Percentiles rank a stretch among this genome's conserved stretches.
These are phyloP conservation scores for Phaseolus lunatus DNA, from an alignment of 306 rosid species.

Conservation along the genomic window DNA sequence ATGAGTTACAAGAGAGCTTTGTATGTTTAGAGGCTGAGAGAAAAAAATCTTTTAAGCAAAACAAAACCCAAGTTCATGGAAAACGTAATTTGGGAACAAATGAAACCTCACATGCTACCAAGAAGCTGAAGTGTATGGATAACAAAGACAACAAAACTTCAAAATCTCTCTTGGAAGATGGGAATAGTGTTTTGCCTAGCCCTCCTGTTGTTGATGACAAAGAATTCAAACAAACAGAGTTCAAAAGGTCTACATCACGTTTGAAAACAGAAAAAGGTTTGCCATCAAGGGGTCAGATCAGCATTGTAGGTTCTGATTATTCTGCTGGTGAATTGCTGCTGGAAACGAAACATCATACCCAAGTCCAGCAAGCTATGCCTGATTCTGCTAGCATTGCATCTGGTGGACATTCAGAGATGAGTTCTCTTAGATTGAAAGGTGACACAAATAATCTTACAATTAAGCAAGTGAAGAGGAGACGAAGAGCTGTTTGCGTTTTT, in stretches of 20 bases:
- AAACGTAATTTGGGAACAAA: constrained; percentile 56
- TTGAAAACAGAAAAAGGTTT: constrained; percentile 64
- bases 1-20: constrained; percentile 43
- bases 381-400: constrained; percentile 34
- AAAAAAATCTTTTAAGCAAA: constrained; percentile 51
- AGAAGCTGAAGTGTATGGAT: constrained; percentile 61
- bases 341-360: constrained; percentile 56
- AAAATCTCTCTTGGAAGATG: constrained; percentile 51
- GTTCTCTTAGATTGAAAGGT: constrained; percentile 40
- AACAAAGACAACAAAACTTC: constrained; percentile 47
- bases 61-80: constrained; percentile 53
- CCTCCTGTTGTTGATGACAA: constrained; percentile 57
- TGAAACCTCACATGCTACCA: constrained; percentile 57
- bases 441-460: constrained; percentile 5
- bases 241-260: constrained; percentile 53
- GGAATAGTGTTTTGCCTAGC: constrained; percentile 50
- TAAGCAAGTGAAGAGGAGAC: constrained; percentile 36
- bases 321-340: constrained; percentile 59
- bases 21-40: constrained; percentile 49
- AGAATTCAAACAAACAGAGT: constrained; percentile 51
- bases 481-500: constrained; percentile 50
- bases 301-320: constrained; percentile 52
- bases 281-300: constrained; percentile 49
- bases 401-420: constrained; percentile 35
- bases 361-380: constrained; percentile 44